Evolutionary conservation across 306 rosid genomes (phyloP), one percentile per base, ranked within the genome.

Genomic region (Datisca glomerata): DNA sequence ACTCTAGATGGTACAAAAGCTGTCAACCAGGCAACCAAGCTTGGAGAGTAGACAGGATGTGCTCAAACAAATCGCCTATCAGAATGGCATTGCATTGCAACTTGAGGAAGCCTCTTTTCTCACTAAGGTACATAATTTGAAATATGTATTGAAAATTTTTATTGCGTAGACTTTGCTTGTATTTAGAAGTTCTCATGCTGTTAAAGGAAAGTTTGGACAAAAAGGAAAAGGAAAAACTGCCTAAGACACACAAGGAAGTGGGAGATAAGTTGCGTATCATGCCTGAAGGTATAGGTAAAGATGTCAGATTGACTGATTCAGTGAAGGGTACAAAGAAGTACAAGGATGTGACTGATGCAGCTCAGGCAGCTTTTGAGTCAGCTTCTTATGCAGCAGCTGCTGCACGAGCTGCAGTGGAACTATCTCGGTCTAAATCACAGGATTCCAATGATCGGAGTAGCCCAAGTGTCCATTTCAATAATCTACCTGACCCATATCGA

Each of bases 331-430:
- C 44, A 41, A 59, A 27, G 47, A 66, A 67, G 58, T 86, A 79
- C 57, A 86, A 65, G 68, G 87, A 65, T 12, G 96, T 79, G 24
- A 74, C 96, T 21, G 85, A 64, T 55, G 96, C 96, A 57, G 96
- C 96, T 31, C 94, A 86, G 38, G 96, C 96, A 46, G 94, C 96
- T 15, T 86, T 82, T 25, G 85, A 82, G 54, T 86, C 94, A 7
- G 96, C 94, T 16, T 80, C 93, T 51, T 52, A 69, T 41, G 94
- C 94, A 36, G 96, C 94, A 1, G 92, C 61, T 21, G 96, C 96
- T 27, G 96, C 94, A 47, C 70, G 71, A 61, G 86, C 87, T 41
- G 96, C 94, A 7, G 63, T 86, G 49, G 87, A 75, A 55, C 94
- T 86, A 52, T 79, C 92, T 43, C 65, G 92, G 29, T 48, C 73